These are phyloP conservation scores for Nephelium lappaceum DNA, from an alignment of 345 rosid genomes.

Conservation along the genomic window DNA sequence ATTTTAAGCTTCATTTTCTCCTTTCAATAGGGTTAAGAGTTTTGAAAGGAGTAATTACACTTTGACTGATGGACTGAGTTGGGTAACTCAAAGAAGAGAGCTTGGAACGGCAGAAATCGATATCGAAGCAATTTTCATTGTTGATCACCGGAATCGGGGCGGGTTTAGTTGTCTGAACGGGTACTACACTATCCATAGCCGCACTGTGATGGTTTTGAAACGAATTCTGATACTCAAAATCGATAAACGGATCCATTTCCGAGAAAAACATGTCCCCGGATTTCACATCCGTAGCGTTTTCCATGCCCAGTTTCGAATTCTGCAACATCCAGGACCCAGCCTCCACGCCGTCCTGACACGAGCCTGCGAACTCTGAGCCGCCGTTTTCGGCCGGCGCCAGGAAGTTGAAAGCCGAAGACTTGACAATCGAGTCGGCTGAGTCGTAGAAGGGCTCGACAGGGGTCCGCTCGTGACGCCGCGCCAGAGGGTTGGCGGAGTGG, in stretches of 20 bases:
- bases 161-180: conserved; percentile 55
- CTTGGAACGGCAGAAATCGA: conserved; percentile 59
- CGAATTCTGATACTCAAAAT: conserved; percentile 52
- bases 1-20: neutral
- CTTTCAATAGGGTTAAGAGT: too few species aligned
- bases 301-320: conserved; percentile 35
- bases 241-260: conserved; percentile 62
- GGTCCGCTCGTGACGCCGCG: conserved; percentile 82
- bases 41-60: conserved; percentile 36
- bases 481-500: conserved; percentile 91
- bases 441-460: conserved; percentile 76
- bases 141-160: conserved; percentile 38
- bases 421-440: conserved; percentile 38
- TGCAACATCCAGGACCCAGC: conserved; percentile 41
- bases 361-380: conserved; percentile 26
- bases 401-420: conserved; percentile 44
- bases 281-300: conserved; percentile 31
- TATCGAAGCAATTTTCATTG: conserved; percentile 52
- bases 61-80: conserved; percentile 48
- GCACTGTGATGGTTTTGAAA: conserved; percentile 49
- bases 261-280: conserved; percentile 39
- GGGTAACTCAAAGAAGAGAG: conserved; percentile 52
- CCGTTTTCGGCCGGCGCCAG: conserved; percentile 28
- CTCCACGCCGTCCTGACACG: conserved; percentile 39
- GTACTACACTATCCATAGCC: conserved; percentile 74